Conservation (phyloP, 2,329 filamentous ascomycete genomes). For the Aspergillus flavus region DNA sequence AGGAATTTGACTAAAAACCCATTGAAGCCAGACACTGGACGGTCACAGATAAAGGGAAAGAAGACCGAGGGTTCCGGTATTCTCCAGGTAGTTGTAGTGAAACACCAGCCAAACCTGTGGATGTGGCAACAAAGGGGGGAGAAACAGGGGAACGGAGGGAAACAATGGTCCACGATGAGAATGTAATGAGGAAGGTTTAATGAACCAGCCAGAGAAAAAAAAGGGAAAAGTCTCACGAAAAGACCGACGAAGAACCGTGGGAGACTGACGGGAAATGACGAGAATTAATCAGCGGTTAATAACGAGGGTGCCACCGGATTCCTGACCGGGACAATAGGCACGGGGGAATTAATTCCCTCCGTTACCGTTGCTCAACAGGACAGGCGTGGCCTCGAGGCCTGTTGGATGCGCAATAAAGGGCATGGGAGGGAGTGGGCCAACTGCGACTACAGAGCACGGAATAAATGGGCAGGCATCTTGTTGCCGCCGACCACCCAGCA, state of each 20-base stretch:
- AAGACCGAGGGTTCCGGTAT: neutral
- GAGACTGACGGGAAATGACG: neutral
- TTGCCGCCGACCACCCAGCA: neutral
- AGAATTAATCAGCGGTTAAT: conserved; percentile 4
- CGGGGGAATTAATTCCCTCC: neutral
- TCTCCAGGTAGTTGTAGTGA: neutral
- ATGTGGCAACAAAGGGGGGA: neutral
- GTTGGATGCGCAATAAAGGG: conserved; percentile 1
- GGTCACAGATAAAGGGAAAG: too few species aligned
- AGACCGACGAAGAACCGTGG: neutral
- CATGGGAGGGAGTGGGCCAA: conserved; percentile 5
- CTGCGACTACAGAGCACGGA: conserved; percentile 4
- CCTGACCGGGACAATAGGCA: neutral
- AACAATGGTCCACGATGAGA: neutral
- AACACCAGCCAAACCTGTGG: neutral
- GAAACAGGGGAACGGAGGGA: neutral
- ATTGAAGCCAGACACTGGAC: neutral
- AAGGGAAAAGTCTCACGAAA: neutral
- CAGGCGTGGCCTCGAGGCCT: neutral
- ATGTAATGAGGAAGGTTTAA: neutral
- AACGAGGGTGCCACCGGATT: neutral
- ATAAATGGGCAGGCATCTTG: neutral
- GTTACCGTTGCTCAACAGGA: neutral
- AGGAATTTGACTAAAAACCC: neutral
- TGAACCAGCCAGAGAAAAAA: neutral